Conservation (phyloP, 2,329 filamentous ascomycete species). For the Alternaria sp. region DNA sequence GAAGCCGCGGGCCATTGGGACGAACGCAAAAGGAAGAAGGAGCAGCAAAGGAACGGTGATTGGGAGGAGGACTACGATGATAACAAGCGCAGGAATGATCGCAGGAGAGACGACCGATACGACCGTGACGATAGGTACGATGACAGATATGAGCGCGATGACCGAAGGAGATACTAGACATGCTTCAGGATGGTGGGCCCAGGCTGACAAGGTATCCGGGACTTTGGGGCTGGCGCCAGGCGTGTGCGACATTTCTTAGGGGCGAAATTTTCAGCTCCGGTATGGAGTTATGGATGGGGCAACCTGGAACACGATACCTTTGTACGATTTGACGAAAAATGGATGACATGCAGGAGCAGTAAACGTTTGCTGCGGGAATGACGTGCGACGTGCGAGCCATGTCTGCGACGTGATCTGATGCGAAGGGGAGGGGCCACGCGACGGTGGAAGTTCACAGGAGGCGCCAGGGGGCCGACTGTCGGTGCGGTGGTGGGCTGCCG, state of each 20-base stretch:
- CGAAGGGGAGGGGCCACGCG: conserved; percentile 11
- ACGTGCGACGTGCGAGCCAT: conserved; percentile 12
- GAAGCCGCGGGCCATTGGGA: conserved; percentile 36
- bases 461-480: conserved; percentile 1
- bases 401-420: conserved; percentile 20
- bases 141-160: conserved; percentile 1
- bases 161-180: neutral
- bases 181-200: neutral
- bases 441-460: conserved; percentile 11
- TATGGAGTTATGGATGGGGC: neutral
- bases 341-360: neutral
- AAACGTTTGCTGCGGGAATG: conserved; percentile 10
- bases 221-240: neutral
- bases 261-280: neutral
- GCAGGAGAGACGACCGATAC: conserved; percentile 2
- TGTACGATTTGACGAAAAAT: neutral
- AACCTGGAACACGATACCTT: neutral
- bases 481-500: conserved; percentile 3
- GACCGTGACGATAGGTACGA: conserved; percentile 11
- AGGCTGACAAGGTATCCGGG: conserved; percentile 1
- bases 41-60: conserved; percentile 6
- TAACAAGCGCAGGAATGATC: neutral
- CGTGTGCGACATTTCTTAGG: neutral
- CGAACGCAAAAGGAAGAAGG: conserved; percentile 11
- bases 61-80: conserved; percentile 16